Evolutionary conservation across 495 filamentous ascomycete species (phyloP).

Genomic region (Tuber aestivum): DNA sequence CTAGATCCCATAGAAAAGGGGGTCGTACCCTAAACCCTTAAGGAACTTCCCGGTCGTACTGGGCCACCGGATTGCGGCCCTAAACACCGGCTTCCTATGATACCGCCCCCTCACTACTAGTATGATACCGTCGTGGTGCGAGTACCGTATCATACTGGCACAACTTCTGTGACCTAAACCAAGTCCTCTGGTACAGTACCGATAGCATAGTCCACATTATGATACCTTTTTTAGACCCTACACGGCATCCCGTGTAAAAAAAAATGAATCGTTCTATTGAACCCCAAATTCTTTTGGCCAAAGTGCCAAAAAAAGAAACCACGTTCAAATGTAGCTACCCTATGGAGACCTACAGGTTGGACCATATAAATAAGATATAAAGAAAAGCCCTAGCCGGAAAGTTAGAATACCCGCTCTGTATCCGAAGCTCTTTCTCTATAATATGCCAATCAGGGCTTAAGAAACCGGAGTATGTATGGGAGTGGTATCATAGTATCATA

Average conservation of each 20-base stretch:
- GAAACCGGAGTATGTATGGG: too few relatives aligned
- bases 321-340: neutral
- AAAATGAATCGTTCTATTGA: neutral
- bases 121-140: too few relatives aligned
- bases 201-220: neutral
- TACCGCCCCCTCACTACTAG: neutral
- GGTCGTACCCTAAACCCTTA: neutral
- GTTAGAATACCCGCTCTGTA: neutral
- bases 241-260: neutral
- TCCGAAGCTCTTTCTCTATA: neutral
- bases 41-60: neutral
- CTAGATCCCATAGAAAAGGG: neutral
- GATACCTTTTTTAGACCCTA: neutral
- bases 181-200: neutral
- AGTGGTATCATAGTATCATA: neutral
- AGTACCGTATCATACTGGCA: too few relatives aligned
- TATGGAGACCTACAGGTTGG: neutral
- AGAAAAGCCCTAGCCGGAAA: neutral
- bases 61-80: neutral
- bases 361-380: neutral
- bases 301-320: neutral
- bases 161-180: too few relatives aligned
- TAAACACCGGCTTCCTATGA: neutral
- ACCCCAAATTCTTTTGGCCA: neutral
- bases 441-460: neutral